Evolutionary conservation across 2,329 filamentous ascomycete genomes (phyloP).

Genomic region (Aspergillus hortae): DNA sequence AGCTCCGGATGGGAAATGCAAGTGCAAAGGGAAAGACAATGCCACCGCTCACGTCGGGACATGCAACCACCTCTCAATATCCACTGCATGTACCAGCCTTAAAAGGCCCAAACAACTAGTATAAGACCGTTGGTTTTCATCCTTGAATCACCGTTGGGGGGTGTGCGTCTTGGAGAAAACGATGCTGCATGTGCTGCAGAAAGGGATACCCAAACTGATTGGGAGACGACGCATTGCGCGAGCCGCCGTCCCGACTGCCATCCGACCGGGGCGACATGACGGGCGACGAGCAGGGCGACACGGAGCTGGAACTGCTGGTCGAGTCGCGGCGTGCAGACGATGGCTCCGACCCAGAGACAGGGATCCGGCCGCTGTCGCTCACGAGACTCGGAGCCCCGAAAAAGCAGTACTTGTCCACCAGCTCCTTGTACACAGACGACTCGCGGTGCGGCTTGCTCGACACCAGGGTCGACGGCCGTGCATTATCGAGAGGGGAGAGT

Average conservation of each 20-base stretch:
- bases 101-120: too few species aligned
- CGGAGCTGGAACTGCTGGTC: conserved; percentile 5
- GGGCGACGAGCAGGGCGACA: not conserved
- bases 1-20: conserved; percentile 4
- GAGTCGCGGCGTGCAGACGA: not conserved
- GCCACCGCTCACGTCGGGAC: too few species aligned
- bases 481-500: conserved; percentile 19
- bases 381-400: conserved; percentile 35
- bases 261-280: not conserved
- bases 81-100: too few species aligned
- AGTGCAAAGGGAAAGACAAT: not conserved
- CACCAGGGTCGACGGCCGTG: conserved; percentile 53
- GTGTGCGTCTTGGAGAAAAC: conserved; percentile 45
- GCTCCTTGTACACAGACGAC: conserved; percentile 89
- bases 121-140: conserved; percentile 5
- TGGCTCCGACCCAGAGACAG: not conserved
- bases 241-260: not conserved
- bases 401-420: conserved; percentile 99
- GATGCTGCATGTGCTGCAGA: conserved; percentile 37
- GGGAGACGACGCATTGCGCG: conserved; percentile 32
- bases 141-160: conserved; percentile 43
- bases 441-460: conserved; percentile 68
- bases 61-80: too few species aligned
- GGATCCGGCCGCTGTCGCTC: conserved; percentile 1
- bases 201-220: conserved; percentile 43